These are phyloP conservation scores for Hypholoma fasciculare DNA, from an alignment of 768 basidiomycete species.

Conservation along the genomic window DNA sequence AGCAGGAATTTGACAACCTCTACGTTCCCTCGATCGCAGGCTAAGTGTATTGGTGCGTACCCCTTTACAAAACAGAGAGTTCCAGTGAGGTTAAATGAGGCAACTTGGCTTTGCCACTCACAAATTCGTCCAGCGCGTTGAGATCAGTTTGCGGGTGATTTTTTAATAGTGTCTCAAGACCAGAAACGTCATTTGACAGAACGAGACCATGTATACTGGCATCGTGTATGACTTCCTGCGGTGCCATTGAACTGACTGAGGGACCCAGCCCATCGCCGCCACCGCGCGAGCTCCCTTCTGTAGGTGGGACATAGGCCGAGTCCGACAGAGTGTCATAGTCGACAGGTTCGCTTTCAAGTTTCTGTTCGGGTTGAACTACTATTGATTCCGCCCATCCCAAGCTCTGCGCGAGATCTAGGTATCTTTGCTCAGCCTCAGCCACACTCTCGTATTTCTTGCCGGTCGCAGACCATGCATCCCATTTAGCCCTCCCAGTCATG, in stretches of 20 bases:
- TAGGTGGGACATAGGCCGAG: slow-evolving; percentile 35
- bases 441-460: slow-evolving; percentile 47
- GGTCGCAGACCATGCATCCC: slow-evolving; percentile 75
- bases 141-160: slow-evolving; percentile 45
- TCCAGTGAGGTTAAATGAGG: neutral
- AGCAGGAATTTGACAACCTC: slow-evolving; percentile 60
- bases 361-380: slow-evolving; percentile 1
- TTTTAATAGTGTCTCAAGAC: slow-evolving; percentile 44
- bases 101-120: slow-evolving; percentile 36
- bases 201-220: slow-evolving; percentile 61
- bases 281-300: slow-evolving; percentile 25
- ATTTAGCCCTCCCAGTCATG: slow-evolving; percentile 78
- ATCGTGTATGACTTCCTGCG: slow-evolving; percentile 26
- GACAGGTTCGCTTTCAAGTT: slow-evolving; percentile 5
- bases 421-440: slow-evolving; percentile 58
- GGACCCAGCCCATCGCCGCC: slow-evolving; percentile 54
- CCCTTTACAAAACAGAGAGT: slow-evolving; percentile 49
- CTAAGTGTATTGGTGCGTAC: slow-evolving; percentile 85
- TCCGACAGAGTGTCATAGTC: slow-evolving; percentile 42
- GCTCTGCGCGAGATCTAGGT: slow-evolving; percentile 64
- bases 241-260: slow-evolving; percentile 61
- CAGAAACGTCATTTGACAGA: slow-evolving; percentile 51
- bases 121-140: slow-evolving; percentile 71
- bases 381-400: slow-evolving; percentile 65
- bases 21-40: slow-evolving; percentile 76